Conservation (phyloP, 768 basidiomycete genomes). For the Hypholoma fasciculare region DNA sequence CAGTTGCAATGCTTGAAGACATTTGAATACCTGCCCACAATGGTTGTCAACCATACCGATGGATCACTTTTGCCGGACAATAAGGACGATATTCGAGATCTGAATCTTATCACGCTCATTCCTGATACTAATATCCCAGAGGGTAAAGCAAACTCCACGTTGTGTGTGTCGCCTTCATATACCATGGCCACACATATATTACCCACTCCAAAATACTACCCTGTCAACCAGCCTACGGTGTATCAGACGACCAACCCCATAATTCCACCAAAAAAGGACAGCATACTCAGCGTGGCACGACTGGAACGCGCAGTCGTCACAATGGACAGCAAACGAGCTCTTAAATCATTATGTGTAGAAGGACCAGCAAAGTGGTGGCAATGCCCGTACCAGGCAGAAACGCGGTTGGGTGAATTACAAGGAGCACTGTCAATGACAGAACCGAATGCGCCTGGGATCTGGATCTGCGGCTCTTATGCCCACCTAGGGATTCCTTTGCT, state of each 20-base stretch:
- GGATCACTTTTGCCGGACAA: slow-evolving; percentile 52
- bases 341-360: slow-evolving; percentile 43
- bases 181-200: slow-evolving; percentile 76
- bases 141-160: background rate
- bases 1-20: slow-evolving; percentile 49
- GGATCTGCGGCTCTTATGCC: slow-evolving; percentile 75
- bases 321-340: slow-evolving; percentile 46
- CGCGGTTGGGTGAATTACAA: slow-evolving; percentile 49
- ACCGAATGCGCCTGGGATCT: slow-evolving; percentile 46
- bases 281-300: slow-evolving; percentile 54
- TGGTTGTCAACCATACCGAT: slow-evolving; percentile 77
- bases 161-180: slow-evolving; percentile 44
- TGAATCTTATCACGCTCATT: slow-evolving; percentile 49
- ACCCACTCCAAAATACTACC: slow-evolving; percentile 33
- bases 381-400: slow-evolving; percentile 34
- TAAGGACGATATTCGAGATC: slow-evolving; percentile 53
- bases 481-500: slow-evolving; percentile 73
- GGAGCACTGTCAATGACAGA: slow-evolving; percentile 41
- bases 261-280: slow-evolving; percentile 45
- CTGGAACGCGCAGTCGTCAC: slow-evolving; percentile 67
- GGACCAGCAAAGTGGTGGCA: slow-evolving; percentile 43
- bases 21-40: slow-evolving; percentile 55
- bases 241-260: slow-evolving; percentile 80
- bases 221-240: slow-evolving; percentile 34
- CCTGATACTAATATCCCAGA: background rate